Evolutionary conservation across 805 yeast species (phyloP).

Genomic region (Naumovozyma castellii): DNA sequence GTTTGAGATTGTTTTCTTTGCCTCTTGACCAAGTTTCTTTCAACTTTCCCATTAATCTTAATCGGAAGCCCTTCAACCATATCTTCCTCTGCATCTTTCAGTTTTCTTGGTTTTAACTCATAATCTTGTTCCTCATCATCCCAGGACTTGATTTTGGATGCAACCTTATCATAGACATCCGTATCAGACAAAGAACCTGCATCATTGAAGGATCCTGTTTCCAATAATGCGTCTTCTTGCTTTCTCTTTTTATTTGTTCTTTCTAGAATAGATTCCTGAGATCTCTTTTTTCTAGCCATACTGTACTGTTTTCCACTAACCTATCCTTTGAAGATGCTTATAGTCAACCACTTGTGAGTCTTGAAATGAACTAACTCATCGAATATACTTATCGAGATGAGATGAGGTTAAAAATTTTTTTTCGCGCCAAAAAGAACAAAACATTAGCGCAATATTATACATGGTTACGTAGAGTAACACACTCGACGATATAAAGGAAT

Average conservation of each 20-base stretch:
- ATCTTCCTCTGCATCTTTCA: conserved; percentile 34
- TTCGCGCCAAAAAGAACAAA: too few species aligned
- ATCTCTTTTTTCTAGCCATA: conserved; percentile 25
- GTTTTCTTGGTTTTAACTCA: conserved; percentile 59
- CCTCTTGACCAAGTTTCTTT: conserved; percentile 43
- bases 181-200: conserved; percentile 12
- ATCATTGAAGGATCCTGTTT: conserved; percentile 16
- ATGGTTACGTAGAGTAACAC: too few species aligned
- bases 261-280: conserved; percentile 19
- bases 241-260: conserved; percentile 26
- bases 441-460: too few species aligned
- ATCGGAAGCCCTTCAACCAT: conserved; percentile 71
- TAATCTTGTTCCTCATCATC: conserved; percentile 74
- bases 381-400: too few species aligned
- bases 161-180: not conserved
- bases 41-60: conserved; percentile 64
- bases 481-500: too few species aligned
- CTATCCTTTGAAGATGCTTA: too few species aligned
- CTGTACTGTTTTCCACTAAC: not conserved
- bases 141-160: conserved; percentile 33
- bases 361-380: too few species aligned
- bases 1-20: conserved; percentile 8
- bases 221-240: conserved; percentile 25
- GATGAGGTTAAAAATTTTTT: too few species aligned
- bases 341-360: too few species aligned